phyloP scores from a whole-genome alignment of 2,329 filamentous ascomycete species.

The Fusarium sp. region DNA sequence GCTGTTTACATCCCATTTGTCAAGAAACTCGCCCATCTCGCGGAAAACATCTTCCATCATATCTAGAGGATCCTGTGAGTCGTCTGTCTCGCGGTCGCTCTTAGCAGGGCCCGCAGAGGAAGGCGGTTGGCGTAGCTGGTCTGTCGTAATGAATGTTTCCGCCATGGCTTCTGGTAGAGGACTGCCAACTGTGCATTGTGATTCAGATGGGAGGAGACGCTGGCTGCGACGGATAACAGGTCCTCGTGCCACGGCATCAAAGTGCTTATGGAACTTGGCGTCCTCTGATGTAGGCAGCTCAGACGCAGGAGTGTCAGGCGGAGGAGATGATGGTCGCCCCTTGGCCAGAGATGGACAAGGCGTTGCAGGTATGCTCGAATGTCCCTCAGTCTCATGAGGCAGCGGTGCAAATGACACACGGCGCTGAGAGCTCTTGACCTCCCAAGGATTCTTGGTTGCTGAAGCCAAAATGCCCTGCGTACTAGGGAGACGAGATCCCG shows the following conservation, averaged over 20 bases:
- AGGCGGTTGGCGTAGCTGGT: conserved; percentile 35
- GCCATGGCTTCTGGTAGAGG: conserved; percentile 49
- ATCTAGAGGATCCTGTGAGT: conserved; percentile 53
- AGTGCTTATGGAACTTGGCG: conserved; percentile 63
- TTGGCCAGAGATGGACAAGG: conserved; percentile 25
- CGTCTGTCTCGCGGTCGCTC: conserved; percentile 27
- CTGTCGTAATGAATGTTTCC: conserved; percentile 45
- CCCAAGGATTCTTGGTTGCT: conserved; percentile 55
- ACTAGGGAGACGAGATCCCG: conserved; percentile 48
- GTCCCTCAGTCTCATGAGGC: conserved; percentile 46
- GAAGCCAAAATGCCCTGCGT: conserved; percentile 56
- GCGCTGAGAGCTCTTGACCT: conserved; percentile 44
- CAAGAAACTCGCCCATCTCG: conserved; percentile 55
- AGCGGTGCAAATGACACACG: conserved; percentile 58
- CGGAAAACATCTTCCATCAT: conserved; percentile 57
- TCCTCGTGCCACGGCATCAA: conserved; percentile 60
- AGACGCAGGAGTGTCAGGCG: conserved; percentile 56
- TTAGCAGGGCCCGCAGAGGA: conserved; percentile 20
- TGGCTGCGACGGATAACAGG: conserved; percentile 44
- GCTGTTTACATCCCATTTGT: conserved; percentile 55
- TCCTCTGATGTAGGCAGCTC: conserved; percentile 55
- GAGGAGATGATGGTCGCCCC: conserved; percentile 59
- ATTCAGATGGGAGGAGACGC: conserved; percentile 59
- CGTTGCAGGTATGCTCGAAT: conserved; percentile 17
- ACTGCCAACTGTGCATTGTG: conserved; percentile 53